Evolutionary conservation across 495 filamentous ascomycete genomes (phyloP).

Genomic region (Jackrogersella multiformis): DNA sequence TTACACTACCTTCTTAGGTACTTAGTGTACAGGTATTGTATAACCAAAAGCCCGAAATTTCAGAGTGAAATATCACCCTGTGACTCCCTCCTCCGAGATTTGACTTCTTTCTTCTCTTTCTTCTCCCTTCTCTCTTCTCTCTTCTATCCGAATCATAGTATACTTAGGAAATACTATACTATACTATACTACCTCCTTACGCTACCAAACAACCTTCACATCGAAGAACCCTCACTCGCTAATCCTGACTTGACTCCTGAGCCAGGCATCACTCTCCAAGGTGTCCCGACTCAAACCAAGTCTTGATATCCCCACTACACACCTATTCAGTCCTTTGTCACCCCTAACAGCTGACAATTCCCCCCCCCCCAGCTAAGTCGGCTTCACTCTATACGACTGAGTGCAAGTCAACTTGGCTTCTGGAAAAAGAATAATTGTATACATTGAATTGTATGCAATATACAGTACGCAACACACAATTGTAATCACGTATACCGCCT

Average conservation of each 20-base stretch:
- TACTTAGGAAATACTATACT: too few relatives aligned
- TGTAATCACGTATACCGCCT: background rate
- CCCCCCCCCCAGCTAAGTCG: background rate
- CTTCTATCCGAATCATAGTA: constrained; percentile 27
- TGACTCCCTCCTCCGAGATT: constrained; percentile 58
- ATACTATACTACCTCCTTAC: background rate
- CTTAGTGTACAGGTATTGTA: too few relatives aligned
- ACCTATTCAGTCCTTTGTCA: too few relatives aligned
- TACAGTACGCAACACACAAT: background rate
- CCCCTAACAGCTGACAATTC: constrained; percentile 5
- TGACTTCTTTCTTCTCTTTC: constrained; percentile 41
- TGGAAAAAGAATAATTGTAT: background rate
- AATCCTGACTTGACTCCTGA: constrained; percentile 31
- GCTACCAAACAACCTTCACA: constrained; percentile 4
- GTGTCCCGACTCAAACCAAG: constrained; percentile 25
- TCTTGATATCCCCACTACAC: constrained; percentile 6
- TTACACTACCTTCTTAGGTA: too few relatives aligned
- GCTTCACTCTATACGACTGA: background rate
- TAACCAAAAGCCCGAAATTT: constrained; percentile 24
- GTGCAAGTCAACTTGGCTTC: background rate
- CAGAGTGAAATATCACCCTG: constrained; percentile 59
- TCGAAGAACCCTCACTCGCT: constrained; percentile 34
- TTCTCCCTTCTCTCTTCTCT: constrained; percentile 46
- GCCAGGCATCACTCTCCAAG: constrained; percentile 33
- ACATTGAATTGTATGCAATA: background rate